Base-by-base conservation (phyloP, 345 rosid species). In the Gossypium bickii region DNA sequence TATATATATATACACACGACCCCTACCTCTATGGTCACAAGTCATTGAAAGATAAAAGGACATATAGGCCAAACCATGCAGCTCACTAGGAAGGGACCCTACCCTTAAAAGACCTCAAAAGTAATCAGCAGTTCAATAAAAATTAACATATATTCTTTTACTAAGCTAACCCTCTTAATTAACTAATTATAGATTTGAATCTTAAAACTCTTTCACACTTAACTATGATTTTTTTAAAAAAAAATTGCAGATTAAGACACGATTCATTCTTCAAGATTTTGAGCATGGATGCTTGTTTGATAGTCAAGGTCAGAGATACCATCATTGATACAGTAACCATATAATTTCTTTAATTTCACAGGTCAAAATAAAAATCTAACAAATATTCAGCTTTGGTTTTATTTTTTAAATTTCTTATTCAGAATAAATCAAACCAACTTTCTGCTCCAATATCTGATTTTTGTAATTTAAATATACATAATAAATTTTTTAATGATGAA, bases 241-340 rank as follows among this genome's bases (percentile, higher is more conserved):
- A 15, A 41, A 57, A 44, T 27, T 69, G 59, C 6, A 51, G 47
- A 51, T 29, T 51, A 69, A 51, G 60, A 27, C 73, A 81, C 80
- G 80, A 79, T 81, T 80, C 81, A 78, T 76, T 82, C 84, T 80
- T 81, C 86, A 84, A 83, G 83, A 76, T 78, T 82, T 83, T 70
- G 60, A 72, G 74, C 85, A 80, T 83, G 83, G 84, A 85, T 82
- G 84, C 80, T 77, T 77, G 82, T 86, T 76, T 77, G 78, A 71
- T 83, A 78, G 83, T 80, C 55, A 79, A 66, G 70, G 80, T 74
- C 65, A 67, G 62, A 75, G 81, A 74, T 80, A 71, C 79, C 34
- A 58, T 22, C 6, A 5, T 9, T 13, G 2, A 45, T 1, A 11
- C 49, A 45, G 10, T 10, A 45, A 45, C 49, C 12, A 11, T 45